Percentiles rank a stretch among this genome's conserved stretches.
phyloP scores from a whole-genome alignment of 2,329 filamentous ascomycete species.

The Aspergillus neoniger region DNA sequence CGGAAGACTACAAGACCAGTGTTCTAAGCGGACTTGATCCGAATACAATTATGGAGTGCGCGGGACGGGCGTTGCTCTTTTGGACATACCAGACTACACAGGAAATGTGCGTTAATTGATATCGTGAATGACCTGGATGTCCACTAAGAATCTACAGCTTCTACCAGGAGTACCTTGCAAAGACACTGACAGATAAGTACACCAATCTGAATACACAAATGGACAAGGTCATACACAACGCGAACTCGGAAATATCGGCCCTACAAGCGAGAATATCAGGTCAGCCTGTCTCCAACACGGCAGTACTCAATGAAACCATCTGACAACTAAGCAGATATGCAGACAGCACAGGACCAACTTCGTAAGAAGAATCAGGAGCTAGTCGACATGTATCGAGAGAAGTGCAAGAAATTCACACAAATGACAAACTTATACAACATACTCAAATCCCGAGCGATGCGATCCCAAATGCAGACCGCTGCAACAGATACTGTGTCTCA shows the following conservation, averaged over 20 bases:
- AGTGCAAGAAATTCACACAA: constrained; percentile 68
- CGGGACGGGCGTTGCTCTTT: constrained; percentile 74
- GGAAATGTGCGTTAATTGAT: constrained; percentile 65
- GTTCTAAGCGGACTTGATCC: constrained; percentile 81
- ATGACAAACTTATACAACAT: constrained; percentile 63
- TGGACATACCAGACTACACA: constrained; percentile 85
- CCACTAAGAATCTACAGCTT: constrained; percentile 50
- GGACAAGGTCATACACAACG: constrained; percentile 73
- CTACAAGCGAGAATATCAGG: constrained; percentile 67
- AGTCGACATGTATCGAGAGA: constrained; percentile 66
- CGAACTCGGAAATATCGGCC: constrained; percentile 69
- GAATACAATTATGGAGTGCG: constrained; percentile 81
- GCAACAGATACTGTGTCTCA: constrained; percentile 56
- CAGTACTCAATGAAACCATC: background rate
- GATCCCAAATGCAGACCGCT: constrained; percentile 56
- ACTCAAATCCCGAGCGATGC: constrained; percentile 58
- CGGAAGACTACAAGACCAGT: constrained; percentile 87
- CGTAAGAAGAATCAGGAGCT: constrained; percentile 73
- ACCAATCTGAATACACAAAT: constrained; percentile 63
- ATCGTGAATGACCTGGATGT: background rate
- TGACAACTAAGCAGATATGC: constrained; percentile 50
- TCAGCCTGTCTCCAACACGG: constrained; percentile 38
- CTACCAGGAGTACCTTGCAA: constrained; percentile 76
- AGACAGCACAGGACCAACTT: constrained; percentile 63
- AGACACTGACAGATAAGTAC: constrained; percentile 72